Evolutionary conservation across 371 early-diverging fungal genomes (phyloP).

Genomic region (Batkoa obscura): DNA sequence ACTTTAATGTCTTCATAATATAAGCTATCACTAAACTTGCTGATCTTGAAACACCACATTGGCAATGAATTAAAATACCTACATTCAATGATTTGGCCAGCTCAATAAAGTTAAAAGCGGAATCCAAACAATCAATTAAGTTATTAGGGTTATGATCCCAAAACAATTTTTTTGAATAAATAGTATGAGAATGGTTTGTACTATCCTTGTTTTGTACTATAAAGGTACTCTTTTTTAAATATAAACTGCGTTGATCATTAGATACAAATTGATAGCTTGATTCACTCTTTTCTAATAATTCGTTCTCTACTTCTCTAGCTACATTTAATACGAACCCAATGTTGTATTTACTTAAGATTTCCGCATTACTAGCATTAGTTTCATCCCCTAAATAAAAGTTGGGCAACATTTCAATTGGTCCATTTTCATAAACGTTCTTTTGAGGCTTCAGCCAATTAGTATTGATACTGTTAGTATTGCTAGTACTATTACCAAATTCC

Average conservation of each 20-base stretch:
- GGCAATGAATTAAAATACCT: slow-evolving; percentile 67
- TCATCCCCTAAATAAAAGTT: slow-evolving; percentile 52
- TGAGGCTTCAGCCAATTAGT: not conserved
- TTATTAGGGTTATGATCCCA: slow-evolving; percentile 67
- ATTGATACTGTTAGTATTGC: too few relatives aligned
- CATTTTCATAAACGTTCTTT: slow-evolving; percentile 15
- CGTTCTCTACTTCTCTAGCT: slow-evolving; percentile 44
- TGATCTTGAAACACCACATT: slow-evolving; percentile 73
- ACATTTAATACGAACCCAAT: slow-evolving; percentile 53
- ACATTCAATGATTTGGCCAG: slow-evolving; percentile 27
- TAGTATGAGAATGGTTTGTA: slow-evolving; percentile 8
- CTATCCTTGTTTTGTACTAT: not conserved
- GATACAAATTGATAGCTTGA: not conserved
- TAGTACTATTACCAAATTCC: too few relatives aligned
- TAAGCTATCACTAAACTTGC: slow-evolving; percentile 75
- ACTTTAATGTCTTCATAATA: slow-evolving; percentile 43
- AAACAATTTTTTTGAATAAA: slow-evolving; percentile 36
- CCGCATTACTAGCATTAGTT: slow-evolving; percentile 25
- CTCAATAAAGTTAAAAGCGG: slow-evolving; percentile 51
- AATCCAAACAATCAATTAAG: slow-evolving; percentile 31
- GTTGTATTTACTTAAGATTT: slow-evolving; percentile 18
- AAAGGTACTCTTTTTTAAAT: not conserved
- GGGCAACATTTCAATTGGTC: slow-evolving; percentile 37
- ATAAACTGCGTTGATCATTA: not conserved
- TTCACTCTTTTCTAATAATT: slow-evolving; percentile 7